These are phyloP conservation scores for Pluteus cervinus DNA, from an alignment of 768 basidiomycete genomes.

Conservation along the genomic window DNA sequence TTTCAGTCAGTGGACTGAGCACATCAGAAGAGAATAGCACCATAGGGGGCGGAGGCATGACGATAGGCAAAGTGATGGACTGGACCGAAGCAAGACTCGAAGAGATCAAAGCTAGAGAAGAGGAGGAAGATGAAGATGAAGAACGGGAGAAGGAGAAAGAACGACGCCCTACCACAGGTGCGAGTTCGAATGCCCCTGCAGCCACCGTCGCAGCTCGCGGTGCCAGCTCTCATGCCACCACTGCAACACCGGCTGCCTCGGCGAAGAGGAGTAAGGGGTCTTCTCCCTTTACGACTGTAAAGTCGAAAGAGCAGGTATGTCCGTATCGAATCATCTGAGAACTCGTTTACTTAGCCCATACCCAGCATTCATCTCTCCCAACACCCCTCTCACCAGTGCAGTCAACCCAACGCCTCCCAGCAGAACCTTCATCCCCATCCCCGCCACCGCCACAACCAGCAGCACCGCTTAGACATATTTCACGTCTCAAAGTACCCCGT, in stretches of 20 bases:
- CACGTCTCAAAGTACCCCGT: no score
- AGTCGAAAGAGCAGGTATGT: slow-evolving; percentile 31
- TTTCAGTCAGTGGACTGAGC: slow-evolving; percentile 52
- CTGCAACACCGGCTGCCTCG: neutral
- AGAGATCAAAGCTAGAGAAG: slow-evolving; percentile 65
- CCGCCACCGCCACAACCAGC: slow-evolving; percentile 9
- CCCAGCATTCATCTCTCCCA: slow-evolving; percentile 19
- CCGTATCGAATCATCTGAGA: neutral
- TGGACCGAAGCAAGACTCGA: slow-evolving; percentile 81
- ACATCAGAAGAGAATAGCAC: slow-evolving; percentile 29
- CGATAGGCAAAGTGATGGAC: slow-evolving; percentile 76
- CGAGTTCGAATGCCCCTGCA: slow-evolving; percentile 17
- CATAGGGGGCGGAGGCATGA: slow-evolving; percentile 52
- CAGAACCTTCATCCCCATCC: slow-evolving; percentile 27
- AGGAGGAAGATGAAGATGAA: slow-evolving; percentile 81
- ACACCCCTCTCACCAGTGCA: slow-evolving; percentile 23
- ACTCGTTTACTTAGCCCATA: slow-evolving; percentile 9
- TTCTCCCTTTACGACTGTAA: no score
- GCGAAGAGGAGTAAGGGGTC: no score
- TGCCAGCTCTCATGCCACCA: neutral
- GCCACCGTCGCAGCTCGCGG: slow-evolving; percentile 7
- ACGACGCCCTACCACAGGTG: slow-evolving; percentile 14
- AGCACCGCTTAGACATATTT: neutral
- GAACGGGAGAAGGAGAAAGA: slow-evolving; percentile 56
- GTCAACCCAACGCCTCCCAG: slow-evolving; percentile 13